phyloP scores from a whole-genome alignment of 176 grass and related monocot genomes.

The Hyparrhenia diplandra region DNA sequence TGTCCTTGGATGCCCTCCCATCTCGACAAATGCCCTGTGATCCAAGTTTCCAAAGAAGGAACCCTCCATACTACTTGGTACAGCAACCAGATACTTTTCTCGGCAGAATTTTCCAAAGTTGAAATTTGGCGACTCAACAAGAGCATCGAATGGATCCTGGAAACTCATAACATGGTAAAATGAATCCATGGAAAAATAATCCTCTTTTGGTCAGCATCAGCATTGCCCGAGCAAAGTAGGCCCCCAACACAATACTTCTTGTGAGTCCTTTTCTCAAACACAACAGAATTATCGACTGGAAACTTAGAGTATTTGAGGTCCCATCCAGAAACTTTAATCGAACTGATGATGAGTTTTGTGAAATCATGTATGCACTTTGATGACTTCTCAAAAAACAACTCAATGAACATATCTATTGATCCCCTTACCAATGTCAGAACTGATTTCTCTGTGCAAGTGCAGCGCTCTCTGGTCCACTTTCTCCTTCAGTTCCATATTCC shows the following conservation, averaged over 20 bases:
- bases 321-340: conserved; percentile 67
- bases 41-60: conserved; percentile 79
- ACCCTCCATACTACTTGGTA: conserved; percentile 59
- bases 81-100: conserved; percentile 49
- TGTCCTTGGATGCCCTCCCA: conserved; percentile 77
- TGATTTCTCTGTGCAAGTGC: not conserved
- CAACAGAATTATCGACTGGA: conserved; percentile 20
- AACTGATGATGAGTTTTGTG: conserved; percentile 49
- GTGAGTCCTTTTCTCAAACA: conserved; percentile 51
- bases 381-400: conserved; percentile 37
- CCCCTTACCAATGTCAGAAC: conserved; percentile 9
- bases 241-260: conserved; percentile 69
- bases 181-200: conserved; percentile 31
- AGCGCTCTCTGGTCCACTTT: conserved; percentile 11
- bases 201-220: conserved; percentile 17
- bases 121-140: conserved; percentile 53
- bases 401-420: conserved; percentile 41
- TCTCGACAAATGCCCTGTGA: conserved; percentile 60
- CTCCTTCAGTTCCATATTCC: conserved; percentile 41
- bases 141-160: conserved; percentile 60
- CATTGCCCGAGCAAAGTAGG: conserved; percentile 66
- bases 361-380: conserved; percentile 68
- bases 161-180: conserved; percentile 57
- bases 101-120: conserved; percentile 75
- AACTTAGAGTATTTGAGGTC: conserved; percentile 28